Evolutionary conservation across 176 grass and related monocot genomes (phyloP), one percentile per base, ranked within the genome.

Genomic region (Pontederia crassipes): DNA sequence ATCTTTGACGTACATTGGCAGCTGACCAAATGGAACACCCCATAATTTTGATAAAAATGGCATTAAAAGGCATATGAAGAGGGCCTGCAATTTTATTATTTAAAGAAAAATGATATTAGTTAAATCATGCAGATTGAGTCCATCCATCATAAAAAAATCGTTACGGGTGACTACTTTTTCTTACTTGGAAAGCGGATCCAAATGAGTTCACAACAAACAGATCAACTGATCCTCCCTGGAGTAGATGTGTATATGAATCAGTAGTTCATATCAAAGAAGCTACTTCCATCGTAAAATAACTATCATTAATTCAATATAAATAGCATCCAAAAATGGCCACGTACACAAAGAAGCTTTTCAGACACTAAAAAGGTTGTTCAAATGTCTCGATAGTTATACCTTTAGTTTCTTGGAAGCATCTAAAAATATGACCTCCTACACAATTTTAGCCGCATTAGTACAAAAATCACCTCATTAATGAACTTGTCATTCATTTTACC

Each of bases 131-230:
- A 40, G 32, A 40, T 40, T 2, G 32, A 40, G 32, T 40, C 6
- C 32, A 40, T 40, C 1, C 32, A 4, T 40, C 32, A 40, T 4
- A 40, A 7, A 40, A 35, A 40, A 7, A 2, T 40, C 32, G 32
- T 4, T 24, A 24, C 20, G 8, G 7, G 28, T 11, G 8, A 9
- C 11, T 12, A 12, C 8, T 49, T 3, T 46, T 73, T 49, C 8
- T 17, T 86, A 98, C 93, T 62, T 98, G 87, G 61, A 81, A 98
- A 68, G 88, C 88, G 77, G 93, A 98, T 52, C 93, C 93, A 69
- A 85, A 86, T 3, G 93, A 92, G 75, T 98, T 98, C 58, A 98
- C 87, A 53, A 98, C 93, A 72, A 98, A 98, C 78, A 92, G 79
- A 72, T 98, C 93, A 69, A 98, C 82, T 40, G 93, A 86, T 59